These are phyloP conservation scores for Ganoderma resinaceum DNA, from an alignment of 1,284 basidiomycete genomes.

Conservation along the genomic window DNA sequence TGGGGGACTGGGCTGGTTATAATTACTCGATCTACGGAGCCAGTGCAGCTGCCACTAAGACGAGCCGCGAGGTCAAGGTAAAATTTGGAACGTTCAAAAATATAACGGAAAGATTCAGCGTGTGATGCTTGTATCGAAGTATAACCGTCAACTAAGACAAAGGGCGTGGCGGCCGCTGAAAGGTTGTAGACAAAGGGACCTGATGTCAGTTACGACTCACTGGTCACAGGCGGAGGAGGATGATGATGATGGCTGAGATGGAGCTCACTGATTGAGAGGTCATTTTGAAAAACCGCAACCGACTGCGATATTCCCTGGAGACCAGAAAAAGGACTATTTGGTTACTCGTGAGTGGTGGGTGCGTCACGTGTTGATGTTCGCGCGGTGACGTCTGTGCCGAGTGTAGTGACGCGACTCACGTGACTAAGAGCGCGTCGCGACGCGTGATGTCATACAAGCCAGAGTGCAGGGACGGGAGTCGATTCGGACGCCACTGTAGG, in stretches of 20 bases:
- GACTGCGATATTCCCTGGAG: too few relatives aligned
- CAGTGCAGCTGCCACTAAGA: neutral
- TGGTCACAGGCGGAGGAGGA: too few relatives aligned
- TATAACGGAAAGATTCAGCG: neutral
- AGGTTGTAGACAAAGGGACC: neutral
- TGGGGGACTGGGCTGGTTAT: neutral
- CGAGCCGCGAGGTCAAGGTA: neutral
- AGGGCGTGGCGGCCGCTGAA: neutral
- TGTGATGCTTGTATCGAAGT: too few relatives aligned
- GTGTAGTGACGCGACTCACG: constrained; percentile 10
- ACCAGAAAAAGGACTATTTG: too few relatives aligned
- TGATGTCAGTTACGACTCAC: too few relatives aligned
- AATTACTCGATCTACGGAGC: neutral
- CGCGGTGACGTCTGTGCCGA: too few relatives aligned
- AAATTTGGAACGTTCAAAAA: neutral
- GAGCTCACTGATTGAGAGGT: too few relatives aligned
- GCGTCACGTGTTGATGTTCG: too few relatives aligned
- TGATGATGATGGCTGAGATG: too few relatives aligned
- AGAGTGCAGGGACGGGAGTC: too few relatives aligned
- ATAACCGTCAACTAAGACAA: neutral
- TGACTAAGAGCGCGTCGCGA: constrained; percentile 21
- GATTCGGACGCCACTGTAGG: neutral
- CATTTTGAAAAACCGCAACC: too few relatives aligned
- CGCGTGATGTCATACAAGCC: constrained; percentile 28
- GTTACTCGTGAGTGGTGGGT: too few relatives aligned